phyloP scores from a whole-genome alignment of 345 rosid genomes.

The Gossypium raimondii region DNA sequence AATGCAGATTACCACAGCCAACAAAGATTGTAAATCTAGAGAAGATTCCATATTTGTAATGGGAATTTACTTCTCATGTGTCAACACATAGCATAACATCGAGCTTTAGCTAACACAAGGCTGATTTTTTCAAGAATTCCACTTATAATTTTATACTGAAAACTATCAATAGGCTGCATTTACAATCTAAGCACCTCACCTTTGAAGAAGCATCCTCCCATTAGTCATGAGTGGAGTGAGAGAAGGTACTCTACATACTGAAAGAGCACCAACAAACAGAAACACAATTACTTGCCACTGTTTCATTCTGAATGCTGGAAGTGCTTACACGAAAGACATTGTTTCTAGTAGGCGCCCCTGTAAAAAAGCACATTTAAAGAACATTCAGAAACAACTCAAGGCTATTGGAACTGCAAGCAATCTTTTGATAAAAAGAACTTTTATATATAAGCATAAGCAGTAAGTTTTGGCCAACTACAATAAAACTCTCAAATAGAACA shows the following conservation, averaged over 20 bases:
- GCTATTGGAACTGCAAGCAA: background rate
- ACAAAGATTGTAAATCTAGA: background rate
- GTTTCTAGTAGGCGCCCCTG: slow-evolving; percentile 78
- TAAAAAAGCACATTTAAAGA: background rate
- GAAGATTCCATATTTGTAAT: background rate
- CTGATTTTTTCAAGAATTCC: slow-evolving; percentile 4
- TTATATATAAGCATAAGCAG: background rate
- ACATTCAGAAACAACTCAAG: slow-evolving; percentile 1
- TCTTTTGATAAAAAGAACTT: background rate
- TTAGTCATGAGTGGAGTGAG: slow-evolving; percentile 51
- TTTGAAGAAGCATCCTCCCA: slow-evolving; percentile 46
- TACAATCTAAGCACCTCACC: slow-evolving; percentile 31
- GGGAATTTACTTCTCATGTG: background rate
- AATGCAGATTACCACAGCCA: background rate
- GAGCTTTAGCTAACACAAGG: background rate
- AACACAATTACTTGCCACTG: slow-evolving; percentile 84
- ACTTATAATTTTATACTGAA: slow-evolving; percentile 2
- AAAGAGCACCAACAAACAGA: slow-evolving; percentile 74
- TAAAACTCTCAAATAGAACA: background rate
- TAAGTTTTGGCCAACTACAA: background rate
- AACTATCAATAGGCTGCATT: background rate
- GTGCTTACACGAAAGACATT: slow-evolving; percentile 69
- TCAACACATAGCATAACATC: background rate
- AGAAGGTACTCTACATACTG: slow-evolving; percentile 59
- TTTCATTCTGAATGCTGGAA: slow-evolving; percentile 54